Evolutionary conservation across 441 rosid species (phyloP).

Genomic region (Flueggea neowawraea): DNA sequence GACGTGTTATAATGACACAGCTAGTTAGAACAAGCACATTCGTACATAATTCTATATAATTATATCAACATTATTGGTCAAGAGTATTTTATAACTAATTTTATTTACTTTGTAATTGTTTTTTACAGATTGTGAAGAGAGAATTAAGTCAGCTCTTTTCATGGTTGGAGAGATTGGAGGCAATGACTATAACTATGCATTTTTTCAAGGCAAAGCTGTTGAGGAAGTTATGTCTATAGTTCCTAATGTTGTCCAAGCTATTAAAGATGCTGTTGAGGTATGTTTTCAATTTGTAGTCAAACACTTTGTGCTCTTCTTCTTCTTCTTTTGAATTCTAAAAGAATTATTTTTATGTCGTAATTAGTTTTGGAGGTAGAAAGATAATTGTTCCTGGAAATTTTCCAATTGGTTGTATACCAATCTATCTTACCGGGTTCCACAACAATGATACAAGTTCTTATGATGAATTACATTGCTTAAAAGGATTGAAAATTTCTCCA

Average conservation of each 20-base stretch:
- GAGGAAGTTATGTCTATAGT: constrained; percentile 27
- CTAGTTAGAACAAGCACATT: too few species aligned
- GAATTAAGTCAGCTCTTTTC: constrained; percentile 30
- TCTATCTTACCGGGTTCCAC: neutral
- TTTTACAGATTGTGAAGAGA: constrained; percentile 14
- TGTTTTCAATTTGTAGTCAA: neutral
- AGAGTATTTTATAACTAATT: too few species aligned
- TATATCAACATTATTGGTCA: too few species aligned
- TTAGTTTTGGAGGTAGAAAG: neutral
- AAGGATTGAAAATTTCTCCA: constrained; percentile 4
- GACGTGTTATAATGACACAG: too few species aligned
- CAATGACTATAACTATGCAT: constrained; percentile 40
- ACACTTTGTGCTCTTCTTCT: neutral
- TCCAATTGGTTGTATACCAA: constrained; percentile 9
- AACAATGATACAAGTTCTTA: neutral
- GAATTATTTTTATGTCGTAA: neutral
- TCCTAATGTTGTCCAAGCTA: constrained; percentile 37
- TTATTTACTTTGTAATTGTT: neutral
- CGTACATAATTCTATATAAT: too few species aligned
- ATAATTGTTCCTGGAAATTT: constrained; percentile 12
- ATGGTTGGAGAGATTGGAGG: constrained; percentile 52
- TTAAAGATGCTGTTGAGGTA: constrained; percentile 15
- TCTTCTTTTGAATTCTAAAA: too few species aligned
- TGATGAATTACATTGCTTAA: constrained; percentile 7
- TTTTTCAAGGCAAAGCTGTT: constrained; percentile 18